phyloP scores from a whole-genome alignment of 371 early-diverging fungal species.

The Blastocladiella emersonii region DNA sequence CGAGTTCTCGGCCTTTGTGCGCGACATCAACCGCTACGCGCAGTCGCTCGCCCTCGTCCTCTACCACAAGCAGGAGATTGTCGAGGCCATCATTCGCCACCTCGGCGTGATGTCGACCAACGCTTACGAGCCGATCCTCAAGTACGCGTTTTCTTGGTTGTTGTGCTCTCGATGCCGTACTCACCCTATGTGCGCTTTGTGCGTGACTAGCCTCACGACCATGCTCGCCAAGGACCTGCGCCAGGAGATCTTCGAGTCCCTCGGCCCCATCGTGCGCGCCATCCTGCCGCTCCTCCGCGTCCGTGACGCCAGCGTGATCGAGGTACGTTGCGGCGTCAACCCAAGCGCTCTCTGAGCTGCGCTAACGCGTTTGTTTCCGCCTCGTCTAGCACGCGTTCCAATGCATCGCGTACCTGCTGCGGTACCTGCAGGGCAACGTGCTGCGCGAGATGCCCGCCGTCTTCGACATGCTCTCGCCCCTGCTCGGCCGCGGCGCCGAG shows the following conservation, averaged over 20 bases:
- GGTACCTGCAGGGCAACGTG: constrained; percentile 61
- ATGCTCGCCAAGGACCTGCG: constrained; percentile 79
- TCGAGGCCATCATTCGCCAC: constrained; percentile 46
- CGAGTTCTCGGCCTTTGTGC: constrained; percentile 52
- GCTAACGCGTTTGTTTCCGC: background rate
- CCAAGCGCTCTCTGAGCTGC: background rate
- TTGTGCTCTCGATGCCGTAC: background rate
- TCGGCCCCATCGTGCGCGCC: constrained; percentile 38
- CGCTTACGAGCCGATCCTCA: constrained; percentile 59
- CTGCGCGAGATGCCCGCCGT: constrained; percentile 48
- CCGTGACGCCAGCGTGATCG: constrained; percentile 54
- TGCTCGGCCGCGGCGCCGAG: constrained; percentile 44
- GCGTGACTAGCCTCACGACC: constrained; percentile 42
- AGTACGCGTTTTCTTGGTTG: constrained; percentile 27
- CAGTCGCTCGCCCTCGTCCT: constrained; percentile 71
- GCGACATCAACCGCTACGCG: constrained; percentile 44
- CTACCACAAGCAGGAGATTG: constrained; percentile 69
- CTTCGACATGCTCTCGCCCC: constrained; percentile 52
- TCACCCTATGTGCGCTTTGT: too few relatives aligned
- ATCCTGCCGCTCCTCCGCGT: constrained; percentile 49
- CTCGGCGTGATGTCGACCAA: constrained; percentile 40
- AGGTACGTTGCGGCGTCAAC: constrained; percentile 27
- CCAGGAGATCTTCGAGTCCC: constrained; percentile 75
- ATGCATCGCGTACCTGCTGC: constrained; percentile 77
- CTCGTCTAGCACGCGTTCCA: constrained; percentile 56